phyloP scores from a whole-genome alignment of 2,329 filamentous ascomycete genomes.

The Penicillium sp. region DNA sequence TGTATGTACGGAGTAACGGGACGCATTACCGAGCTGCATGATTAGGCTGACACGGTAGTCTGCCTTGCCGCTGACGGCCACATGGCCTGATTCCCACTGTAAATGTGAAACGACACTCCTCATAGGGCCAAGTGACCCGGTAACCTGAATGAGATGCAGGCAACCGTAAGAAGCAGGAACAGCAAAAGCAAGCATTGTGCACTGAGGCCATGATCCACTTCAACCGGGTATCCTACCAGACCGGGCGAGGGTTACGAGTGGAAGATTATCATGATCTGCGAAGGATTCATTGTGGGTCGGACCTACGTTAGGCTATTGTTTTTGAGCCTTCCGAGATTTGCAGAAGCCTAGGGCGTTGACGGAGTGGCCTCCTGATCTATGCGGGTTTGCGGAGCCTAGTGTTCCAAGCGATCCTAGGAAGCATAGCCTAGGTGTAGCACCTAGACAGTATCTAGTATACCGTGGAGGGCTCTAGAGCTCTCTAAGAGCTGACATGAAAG shows the following conservation, averaged over 20 bases:
- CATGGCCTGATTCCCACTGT: conserved; percentile 10
- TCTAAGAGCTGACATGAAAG: no score
- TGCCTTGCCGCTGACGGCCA: conserved; percentile 7
- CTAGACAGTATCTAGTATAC: no score
- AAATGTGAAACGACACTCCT: conserved; percentile 3
- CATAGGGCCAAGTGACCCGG: neutral
- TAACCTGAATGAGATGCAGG: neutral
- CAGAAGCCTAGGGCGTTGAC: neutral
- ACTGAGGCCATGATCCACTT: neutral
- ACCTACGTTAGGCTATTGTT: neutral
- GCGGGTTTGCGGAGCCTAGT: no score
- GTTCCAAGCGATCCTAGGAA: no score
- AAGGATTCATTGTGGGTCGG: neutral
- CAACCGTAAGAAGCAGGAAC: neutral
- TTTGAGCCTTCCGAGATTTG: neutral
- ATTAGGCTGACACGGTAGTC: neutral
- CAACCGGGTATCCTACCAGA: neutral
- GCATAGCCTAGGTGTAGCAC: no score
- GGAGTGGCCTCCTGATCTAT: no score
- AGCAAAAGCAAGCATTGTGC: neutral
- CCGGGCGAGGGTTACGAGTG: neutral
- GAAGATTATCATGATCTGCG: neutral
- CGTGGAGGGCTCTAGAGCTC: no score
- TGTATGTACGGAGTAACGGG: neutral
- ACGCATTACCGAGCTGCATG: neutral